phyloP scores from a whole-genome alignment of 495 filamentous ascomycete species.

The Aspergillus conjunctus region DNA sequence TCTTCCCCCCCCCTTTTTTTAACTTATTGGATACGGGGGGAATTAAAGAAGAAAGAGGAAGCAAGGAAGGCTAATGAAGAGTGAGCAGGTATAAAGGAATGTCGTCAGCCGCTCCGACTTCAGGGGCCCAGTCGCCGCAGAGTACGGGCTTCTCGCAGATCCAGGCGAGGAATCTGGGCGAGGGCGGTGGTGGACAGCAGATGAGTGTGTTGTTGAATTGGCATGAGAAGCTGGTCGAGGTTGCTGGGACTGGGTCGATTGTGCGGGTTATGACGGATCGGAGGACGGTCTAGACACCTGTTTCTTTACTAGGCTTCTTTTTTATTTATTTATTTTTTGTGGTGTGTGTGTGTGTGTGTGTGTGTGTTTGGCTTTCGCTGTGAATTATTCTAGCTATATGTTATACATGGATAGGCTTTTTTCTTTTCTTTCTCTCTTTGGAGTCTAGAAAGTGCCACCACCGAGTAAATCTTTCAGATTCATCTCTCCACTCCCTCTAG shows the following conservation, averaged over 20 bases:
- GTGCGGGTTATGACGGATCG: constrained; percentile 90
- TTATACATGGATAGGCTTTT: background rate
- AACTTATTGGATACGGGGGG: background rate
- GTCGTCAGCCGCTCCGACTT: constrained; percentile 49
- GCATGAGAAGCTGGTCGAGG: constrained; percentile 94
- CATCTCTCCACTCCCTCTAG: constrained; percentile 78
- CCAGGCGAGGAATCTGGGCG: constrained; percentile 64
- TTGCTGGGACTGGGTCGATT: constrained; percentile 84
- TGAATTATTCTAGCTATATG: too few relatives aligned
- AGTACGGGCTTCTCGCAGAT: constrained; percentile 86
- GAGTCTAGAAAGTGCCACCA: constrained; percentile 34
- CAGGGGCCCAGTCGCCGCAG: constrained; percentile 62
- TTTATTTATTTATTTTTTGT: background rate
- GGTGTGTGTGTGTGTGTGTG: constrained; percentile 11
- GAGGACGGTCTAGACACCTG: constrained; percentile 68
- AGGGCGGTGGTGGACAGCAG: constrained; percentile 77
- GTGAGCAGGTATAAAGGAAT: constrained; percentile 78
- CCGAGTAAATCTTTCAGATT: constrained; percentile 83
- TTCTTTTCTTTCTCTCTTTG: constrained; percentile 6
- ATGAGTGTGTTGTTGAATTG: constrained; percentile 94
- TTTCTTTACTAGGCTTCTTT: background rate
- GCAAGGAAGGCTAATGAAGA: background rate
- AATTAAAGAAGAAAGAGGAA: background rate
- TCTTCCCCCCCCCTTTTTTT: constrained; percentile 13
- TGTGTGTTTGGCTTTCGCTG: constrained; percentile 14